phyloP scores from a whole-genome alignment of 495 filamentous ascomycete species.

The Xylaria venustula region DNA sequence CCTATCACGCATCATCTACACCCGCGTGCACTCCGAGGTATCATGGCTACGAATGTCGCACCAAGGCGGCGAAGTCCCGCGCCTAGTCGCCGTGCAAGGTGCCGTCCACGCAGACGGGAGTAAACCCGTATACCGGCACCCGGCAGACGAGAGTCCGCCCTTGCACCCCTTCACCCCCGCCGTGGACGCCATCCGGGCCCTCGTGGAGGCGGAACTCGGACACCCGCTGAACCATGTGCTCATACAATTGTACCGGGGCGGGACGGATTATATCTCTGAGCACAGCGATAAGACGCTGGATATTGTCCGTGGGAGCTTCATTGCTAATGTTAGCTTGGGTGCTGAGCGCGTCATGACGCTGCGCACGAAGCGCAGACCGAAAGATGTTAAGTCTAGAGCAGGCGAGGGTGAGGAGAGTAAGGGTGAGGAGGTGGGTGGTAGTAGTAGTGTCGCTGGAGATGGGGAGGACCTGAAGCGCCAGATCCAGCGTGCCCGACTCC shows the following conservation, averaged over 20 bases:
- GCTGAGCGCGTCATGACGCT: conserved; percentile 90
- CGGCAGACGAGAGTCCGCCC: conserved; percentile 84
- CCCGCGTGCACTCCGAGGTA: conserved; percentile 71
- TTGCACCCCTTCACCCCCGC: conserved; percentile 70
- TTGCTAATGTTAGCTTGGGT: conserved; percentile 91
- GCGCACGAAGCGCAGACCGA: conserved; percentile 67
- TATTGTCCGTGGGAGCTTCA: conserved; percentile 73
- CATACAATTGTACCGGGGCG: conserved; percentile 88
- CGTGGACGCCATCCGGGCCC: conserved; percentile 64
- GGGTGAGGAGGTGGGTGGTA: background rate
- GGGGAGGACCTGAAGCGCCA: conserved; percentile 24
- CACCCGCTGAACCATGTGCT: conserved; percentile 91
- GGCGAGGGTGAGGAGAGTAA: background rate
- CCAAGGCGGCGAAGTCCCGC: conserved; percentile 85
- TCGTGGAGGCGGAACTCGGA: conserved; percentile 65
- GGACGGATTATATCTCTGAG: conserved; percentile 93
- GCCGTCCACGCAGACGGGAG: conserved; percentile 66
- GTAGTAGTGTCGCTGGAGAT: background rate
- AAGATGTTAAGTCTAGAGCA: conserved; percentile 20
- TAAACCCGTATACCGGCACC: conserved; percentile 91
- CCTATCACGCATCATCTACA: conserved; percentile 60
- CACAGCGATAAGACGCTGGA: conserved; percentile 97
- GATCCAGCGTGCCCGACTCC: conserved; percentile 66
- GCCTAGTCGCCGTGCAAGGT: conserved; percentile 91
- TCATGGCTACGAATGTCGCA: conserved; percentile 92